Evolutionary conservation across 768 basidiomycete species (phyloP), one percentile per base, ranked within the genome.

Genomic region (Mycena rebaudengoi): DNA sequence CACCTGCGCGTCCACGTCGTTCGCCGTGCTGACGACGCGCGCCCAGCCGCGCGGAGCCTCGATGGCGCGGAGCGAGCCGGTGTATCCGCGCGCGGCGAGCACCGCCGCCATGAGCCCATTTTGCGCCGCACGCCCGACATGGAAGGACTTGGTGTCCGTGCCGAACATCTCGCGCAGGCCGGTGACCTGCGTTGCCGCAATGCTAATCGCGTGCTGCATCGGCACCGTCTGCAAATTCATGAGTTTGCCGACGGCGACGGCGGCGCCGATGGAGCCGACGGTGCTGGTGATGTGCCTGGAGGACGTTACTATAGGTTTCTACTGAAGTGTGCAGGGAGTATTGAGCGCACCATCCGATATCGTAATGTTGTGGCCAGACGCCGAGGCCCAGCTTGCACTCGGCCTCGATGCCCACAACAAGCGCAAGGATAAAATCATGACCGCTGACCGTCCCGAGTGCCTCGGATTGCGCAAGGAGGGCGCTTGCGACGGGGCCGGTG

Each of bases 101-200:
- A 72, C 62, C 8, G 71, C 71, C 25, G 65, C 71, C 12, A 70
- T 13, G 60, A 72, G 62, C 2, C 71, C 71, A 60, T 66, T 63
- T 26, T 70, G 69, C 28, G 71, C 67, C 5, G 69, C 71, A 33
- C 71, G 67, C 29, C 71, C 71, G 53, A 70, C 67, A 54, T 72
- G 71, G 61, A 72, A 72, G 25, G 65, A 64, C 51, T 72, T 72
- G 20, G 69, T 70, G 63, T 70, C 67, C 7, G 60, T 66, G 33
- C 71, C 71, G 43, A 72, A 72, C 58, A 69, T 68, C 25, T 67
- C 69, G 33, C 67, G 71, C 56, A 72, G 60, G 14, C 71, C 71
- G n/a, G 69, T 67, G 21, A 72, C 71, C 39, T 72, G 71, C 14
- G 69, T 72, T 13, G 65, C 59, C 21, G 71, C 71, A 48, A 72